Percentiles rank a stretch among this genome's conserved stretches.
phyloP scores from a whole-genome alignment of 306 rosid genomes.

The Alnus rubra region DNA sequence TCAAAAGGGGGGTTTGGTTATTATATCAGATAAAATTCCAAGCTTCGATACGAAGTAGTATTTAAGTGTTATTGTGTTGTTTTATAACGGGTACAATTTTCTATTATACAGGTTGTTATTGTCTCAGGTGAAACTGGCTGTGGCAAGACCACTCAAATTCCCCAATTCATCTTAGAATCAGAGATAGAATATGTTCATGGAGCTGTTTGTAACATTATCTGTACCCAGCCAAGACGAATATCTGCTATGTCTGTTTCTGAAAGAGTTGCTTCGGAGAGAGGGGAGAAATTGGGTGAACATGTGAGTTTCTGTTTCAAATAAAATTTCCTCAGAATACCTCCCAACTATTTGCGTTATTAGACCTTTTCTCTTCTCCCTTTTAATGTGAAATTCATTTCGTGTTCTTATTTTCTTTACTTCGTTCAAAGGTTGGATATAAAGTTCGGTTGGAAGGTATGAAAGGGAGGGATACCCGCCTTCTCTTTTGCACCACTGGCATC shows the following conservation, averaged over 20 bases:
- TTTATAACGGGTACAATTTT: not conserved
- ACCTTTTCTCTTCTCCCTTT: conserved; percentile 2
- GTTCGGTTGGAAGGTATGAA: conserved; percentile 95
- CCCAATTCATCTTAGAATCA: conserved; percentile 91
- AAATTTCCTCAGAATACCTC: conserved; percentile 16
- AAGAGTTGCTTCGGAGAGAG: conserved; percentile 91
- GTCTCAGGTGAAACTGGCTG: conserved; percentile 98
- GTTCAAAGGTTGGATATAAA: conserved; percentile 85
- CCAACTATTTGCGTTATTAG: not conserved
- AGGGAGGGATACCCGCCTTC: conserved; percentile 88
- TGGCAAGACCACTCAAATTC: conserved; percentile 98
- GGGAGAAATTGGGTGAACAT: conserved; percentile 94
- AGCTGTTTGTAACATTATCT: conserved; percentile 79
- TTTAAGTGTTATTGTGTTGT: not conserved
- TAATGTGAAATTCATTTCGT: conserved; percentile 16
- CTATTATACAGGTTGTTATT: conserved; percentile 62
- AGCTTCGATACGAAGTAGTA: not conserved
- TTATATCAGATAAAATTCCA: not conserved
- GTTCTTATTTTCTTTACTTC: conserved; percentile 21
- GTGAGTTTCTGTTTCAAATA: conserved; percentile 57
- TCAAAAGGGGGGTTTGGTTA: not conserved
- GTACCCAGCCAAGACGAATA: conserved; percentile 97
- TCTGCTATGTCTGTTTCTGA: conserved; percentile 98
- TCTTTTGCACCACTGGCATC: conserved; percentile 97
- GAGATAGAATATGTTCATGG: conserved; percentile 75